These are phyloP conservation scores for Hippophae rhamnoides DNA, from an alignment of 306 rosid species.

Conservation along the genomic window DNA sequence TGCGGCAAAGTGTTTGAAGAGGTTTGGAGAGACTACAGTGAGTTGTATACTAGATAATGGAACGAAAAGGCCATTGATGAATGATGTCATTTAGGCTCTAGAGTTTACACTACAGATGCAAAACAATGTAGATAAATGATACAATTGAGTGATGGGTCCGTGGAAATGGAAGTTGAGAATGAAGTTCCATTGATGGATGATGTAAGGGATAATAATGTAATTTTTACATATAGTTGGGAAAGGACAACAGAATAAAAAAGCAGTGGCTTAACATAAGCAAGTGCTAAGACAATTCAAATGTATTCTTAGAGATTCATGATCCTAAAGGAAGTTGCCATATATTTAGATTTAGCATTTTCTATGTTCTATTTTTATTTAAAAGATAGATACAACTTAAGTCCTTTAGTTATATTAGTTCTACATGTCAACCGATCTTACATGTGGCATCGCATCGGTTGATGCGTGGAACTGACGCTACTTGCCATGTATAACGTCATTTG, in stretches of 20 bases:
- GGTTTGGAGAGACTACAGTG: slow-evolving; percentile 1
- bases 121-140: not conserved
- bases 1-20: slow-evolving; percentile 2
- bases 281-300: not conserved
- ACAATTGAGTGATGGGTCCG: not conserved
- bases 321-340: not conserved
- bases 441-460: too few relatives aligned
- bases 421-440: too few relatives aligned
- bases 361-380: too few relatives aligned
- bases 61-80: slow-evolving; percentile 20
- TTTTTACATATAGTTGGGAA: not conserved
- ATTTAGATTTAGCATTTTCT: too few relatives aligned
- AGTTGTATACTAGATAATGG: slow-evolving; percentile 19
- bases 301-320: slow-evolving; percentile 1
- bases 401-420: too few relatives aligned
- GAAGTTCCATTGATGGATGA: not conserved
- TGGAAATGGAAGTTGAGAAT: not conserved
- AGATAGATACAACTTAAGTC: too few relatives aligned
- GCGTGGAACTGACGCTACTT: too few relatives aligned
- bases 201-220: not conserved
- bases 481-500: too few relatives aligned
- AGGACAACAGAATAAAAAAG: not conserved
- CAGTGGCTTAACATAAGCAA: too few relatives aligned
- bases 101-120: slow-evolving; percentile 20
- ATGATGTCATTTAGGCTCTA: slow-evolving; percentile 11